phyloP scores from a whole-genome alignment of 352 stramenopile species.

The Elongisporangium prolatum region DNA sequence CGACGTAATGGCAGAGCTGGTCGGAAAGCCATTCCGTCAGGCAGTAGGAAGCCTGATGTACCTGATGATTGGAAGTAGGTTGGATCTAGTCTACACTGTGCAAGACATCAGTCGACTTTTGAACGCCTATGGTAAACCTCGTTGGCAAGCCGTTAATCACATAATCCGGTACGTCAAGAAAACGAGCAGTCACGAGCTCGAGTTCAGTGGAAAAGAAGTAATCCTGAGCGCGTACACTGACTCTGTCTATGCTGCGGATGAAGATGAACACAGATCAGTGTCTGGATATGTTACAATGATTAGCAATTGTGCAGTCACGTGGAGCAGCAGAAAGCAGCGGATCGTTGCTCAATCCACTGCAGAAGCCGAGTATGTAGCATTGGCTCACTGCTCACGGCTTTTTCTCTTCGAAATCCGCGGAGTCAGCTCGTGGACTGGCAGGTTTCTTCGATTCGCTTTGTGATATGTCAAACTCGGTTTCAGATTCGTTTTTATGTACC shows the following conservation, averaged over 20 bases:
- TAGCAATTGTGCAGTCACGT: too few relatives aligned
- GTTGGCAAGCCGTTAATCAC: slow-evolving; percentile 9
- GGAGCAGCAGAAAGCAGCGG: too few relatives aligned
- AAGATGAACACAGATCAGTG: too few relatives aligned
- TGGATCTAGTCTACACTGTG: slow-evolving; percentile 9
- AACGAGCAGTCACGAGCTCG: slow-evolving; percentile 1
- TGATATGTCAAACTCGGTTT: too few relatives aligned
- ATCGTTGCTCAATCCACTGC: too few relatives aligned
- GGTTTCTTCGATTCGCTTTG: too few relatives aligned
- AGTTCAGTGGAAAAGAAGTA: slow-evolving; percentile 7
- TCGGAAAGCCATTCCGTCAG: slow-evolving; percentile 10
- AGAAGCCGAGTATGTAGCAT: too few relatives aligned
- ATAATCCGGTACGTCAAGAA: slow-evolving; percentile 8
- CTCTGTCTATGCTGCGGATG: slow-evolving; percentile 4
- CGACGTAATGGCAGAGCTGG: slow-evolving; percentile 5
- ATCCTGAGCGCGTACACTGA: slow-evolving; percentile 1
- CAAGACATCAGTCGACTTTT: slow-evolving; percentile 10
- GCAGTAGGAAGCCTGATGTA: slow-evolving; percentile 18
- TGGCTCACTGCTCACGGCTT: too few relatives aligned
- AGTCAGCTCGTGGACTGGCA: too few relatives aligned
- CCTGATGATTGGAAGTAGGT: slow-evolving; percentile 11
- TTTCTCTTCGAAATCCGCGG: too few relatives aligned
- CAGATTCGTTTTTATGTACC: too few relatives aligned
- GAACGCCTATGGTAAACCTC: slow-evolving; percentile 1
- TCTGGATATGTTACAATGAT: too few relatives aligned